Percentiles rank a stretch among this genome's conserved stretches.
Evolutionary conservation across 2,329 filamentous ascomycete species (phyloP).

Genomic region (Keithomyces neogunnii): DNA sequence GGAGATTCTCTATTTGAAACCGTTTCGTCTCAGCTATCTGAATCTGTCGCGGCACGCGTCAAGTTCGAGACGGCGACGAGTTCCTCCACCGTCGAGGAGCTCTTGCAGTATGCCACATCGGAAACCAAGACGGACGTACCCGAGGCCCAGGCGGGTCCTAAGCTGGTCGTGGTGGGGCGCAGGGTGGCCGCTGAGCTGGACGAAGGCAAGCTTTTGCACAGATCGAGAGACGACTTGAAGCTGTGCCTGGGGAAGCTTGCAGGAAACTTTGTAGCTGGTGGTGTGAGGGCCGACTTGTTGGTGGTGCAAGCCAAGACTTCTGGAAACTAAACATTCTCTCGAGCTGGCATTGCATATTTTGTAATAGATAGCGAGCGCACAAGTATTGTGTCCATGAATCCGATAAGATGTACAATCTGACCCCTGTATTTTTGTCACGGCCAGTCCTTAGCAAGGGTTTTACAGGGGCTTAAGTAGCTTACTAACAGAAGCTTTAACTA

Average conservation of each 20-base stretch:
- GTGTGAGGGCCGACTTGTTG: conserved; percentile 15
- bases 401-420: background rate
- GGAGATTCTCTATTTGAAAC: conserved; percentile 8
- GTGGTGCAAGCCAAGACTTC: conserved; percentile 22
- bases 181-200: conserved; percentile 11
- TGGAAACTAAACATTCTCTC: background rate
- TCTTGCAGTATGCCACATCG: conserved; percentile 12
- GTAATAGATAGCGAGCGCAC: background rate
- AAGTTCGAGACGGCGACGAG: conserved; percentile 12
- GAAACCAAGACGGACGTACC: conserved; percentile 5
- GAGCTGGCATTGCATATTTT: background rate
- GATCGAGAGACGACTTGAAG: conserved; percentile 11
- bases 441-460: too few species aligned
- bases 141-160: conserved; percentile 7
- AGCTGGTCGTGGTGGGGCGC: conserved; percentile 16
- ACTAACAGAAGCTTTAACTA: too few species aligned
- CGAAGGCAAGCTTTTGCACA: conserved; percentile 13
- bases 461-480: too few species aligned
- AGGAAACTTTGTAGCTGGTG: conserved; percentile 13
- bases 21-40: conserved; percentile 6
- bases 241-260: conserved; percentile 16
- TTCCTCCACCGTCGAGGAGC: conserved; percentile 13
- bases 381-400: background rate
- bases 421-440: too few species aligned
- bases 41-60: conserved; percentile 10